phyloP scores from a whole-genome alignment of 108 stramenopile species.

The Licmophora abbreviata region DNA sequence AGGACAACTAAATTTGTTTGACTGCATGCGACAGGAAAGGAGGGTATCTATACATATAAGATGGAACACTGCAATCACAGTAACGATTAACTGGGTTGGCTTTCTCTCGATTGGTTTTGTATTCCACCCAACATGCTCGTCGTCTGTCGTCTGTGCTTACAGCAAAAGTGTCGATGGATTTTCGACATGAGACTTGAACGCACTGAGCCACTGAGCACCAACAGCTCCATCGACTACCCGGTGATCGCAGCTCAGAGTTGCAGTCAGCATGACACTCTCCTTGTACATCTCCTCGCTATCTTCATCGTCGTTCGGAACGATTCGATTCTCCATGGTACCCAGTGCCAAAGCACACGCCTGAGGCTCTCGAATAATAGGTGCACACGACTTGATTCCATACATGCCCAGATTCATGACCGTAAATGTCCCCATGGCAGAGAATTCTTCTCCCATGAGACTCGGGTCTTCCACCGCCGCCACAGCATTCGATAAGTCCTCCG shows the following conservation, averaged over 20 bases:
- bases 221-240: slow-evolving; percentile 98
- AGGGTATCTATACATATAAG: too few species aligned
- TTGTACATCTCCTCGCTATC: slow-evolving; percentile 76
- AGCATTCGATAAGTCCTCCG: slow-evolving; percentile 77
- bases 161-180: slow-evolving; percentile 89
- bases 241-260: slow-evolving; percentile 95
- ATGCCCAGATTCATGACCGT: slow-evolving; percentile 93
- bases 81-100: too few species aligned
- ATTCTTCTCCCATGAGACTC: slow-evolving; percentile 93
- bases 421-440: slow-evolving; percentile 79
- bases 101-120: too few species aligned
- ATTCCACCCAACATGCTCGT: too few species aligned
- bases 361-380: slow-evolving; percentile 94
- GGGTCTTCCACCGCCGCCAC: slow-evolving; percentile 91
- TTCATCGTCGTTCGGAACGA: slow-evolving; percentile 81
- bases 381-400: slow-evolving; percentile 93
- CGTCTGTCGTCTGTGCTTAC: slow-evolving; percentile 41
- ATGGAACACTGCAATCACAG: too few species aligned
- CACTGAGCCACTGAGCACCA: slow-evolving; percentile 91
- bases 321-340: slow-evolving; percentile 85
- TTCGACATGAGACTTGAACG: slow-evolving; percentile 88
- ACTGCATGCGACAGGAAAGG: too few species aligned
- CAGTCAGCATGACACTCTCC: slow-evolving; percentile 86
- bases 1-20: too few species aligned
- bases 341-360: slow-evolving; percentile 93